These are phyloP conservation scores for Auriscalpium orientale DNA, from an alignment of 768 basidiomycete species.

Conservation along the genomic window DNA sequence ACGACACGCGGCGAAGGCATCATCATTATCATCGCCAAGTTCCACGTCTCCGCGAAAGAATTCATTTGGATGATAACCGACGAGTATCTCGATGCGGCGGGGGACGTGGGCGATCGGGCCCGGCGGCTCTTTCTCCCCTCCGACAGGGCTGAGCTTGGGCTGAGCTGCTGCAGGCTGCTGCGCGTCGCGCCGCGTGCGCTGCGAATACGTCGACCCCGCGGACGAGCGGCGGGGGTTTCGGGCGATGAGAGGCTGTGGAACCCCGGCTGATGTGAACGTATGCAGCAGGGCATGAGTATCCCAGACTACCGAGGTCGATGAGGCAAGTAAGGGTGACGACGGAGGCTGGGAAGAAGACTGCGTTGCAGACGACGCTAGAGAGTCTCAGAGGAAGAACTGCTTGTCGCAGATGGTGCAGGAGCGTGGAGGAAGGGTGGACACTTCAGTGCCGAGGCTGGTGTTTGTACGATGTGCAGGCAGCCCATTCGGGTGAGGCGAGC, in stretches of 20 bases:
- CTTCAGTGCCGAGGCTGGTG: constrained; percentile 1
- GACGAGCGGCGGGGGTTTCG: constrained; percentile 10
- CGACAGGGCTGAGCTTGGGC: constrained; percentile 6
- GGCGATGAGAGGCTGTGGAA: background rate
- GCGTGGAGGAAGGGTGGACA: no score
- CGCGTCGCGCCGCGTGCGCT: constrained; percentile 6
- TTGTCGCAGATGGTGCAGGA: constrained; percentile 12
- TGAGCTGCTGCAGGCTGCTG: constrained; percentile 16
- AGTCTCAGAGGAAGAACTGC: background rate
- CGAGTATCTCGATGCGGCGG: no score
- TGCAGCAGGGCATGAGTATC: constrained; percentile 11
- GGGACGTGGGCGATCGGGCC: no score
- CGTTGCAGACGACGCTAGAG: constrained; percentile 3
- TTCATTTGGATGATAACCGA: background rate
- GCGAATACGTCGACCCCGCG: constrained; percentile 11
- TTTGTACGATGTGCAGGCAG: constrained; percentile 14
- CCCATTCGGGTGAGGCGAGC: constrained; percentile 2
- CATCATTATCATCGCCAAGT: constrained; percentile 8
- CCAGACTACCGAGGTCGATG: constrained; percentile 6
- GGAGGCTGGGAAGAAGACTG: constrained; percentile 10
- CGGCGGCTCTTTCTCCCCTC: constrained; percentile 10
- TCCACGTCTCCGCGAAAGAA: constrained; percentile 13
- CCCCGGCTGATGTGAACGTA: constrained; percentile 7
- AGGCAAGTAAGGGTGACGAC: constrained; percentile 10
- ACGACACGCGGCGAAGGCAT: constrained; percentile 10